Conservation (phyloP, 2,329 filamentous ascomycete species). For the Aspergillus neotritici region DNA sequence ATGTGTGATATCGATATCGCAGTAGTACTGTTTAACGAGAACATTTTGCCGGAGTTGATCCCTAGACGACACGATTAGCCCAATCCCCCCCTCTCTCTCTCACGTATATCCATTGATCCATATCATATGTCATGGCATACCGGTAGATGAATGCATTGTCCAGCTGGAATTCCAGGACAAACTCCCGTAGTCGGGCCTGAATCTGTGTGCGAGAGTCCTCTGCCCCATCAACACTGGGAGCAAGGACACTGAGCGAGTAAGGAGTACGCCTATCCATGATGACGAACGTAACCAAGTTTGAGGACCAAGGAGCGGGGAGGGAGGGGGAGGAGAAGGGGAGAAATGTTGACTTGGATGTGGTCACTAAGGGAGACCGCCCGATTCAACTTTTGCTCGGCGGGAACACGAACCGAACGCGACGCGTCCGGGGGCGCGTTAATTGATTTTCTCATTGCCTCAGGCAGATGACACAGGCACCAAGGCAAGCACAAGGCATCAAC, state of each 20-base stretch:
- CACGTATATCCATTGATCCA: background rate
- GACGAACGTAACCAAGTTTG: slow-evolving; percentile 6
- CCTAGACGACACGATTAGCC: slow-evolving; percentile 44
- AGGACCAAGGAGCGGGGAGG: slow-evolving; percentile 11
- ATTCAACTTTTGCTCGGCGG: slow-evolving; percentile 24
- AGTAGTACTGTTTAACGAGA: slow-evolving; percentile 87
- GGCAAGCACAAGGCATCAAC: background rate
- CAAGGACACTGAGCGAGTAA: slow-evolving; percentile 77
- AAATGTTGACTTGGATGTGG: slow-evolving; percentile 10
- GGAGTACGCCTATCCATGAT: slow-evolving; percentile 82
- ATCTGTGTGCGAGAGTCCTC: slow-evolving; percentile 67
- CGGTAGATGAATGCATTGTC: slow-evolving; percentile 95
- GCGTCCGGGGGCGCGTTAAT: slow-evolving; percentile 37
- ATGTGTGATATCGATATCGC: slow-evolving; percentile 92
- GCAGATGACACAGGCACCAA: slow-evolving; percentile 2
- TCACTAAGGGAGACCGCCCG: slow-evolving; percentile 12
- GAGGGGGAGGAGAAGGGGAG: slow-evolving; percentile 11
- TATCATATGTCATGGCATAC: slow-evolving; percentile 43
- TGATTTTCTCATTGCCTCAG: slow-evolving; percentile 22
- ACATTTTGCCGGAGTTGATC: slow-evolving; percentile 95
- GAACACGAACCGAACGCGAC: slow-evolving; percentile 29
- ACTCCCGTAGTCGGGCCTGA: slow-evolving; percentile 76
- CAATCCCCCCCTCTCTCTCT: background rate
- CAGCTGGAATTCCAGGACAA: slow-evolving; percentile 87
- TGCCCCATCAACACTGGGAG: slow-evolving; percentile 58